Evolutionary conservation across 2,329 filamentous ascomycete species (phyloP), one percentile per base, ranked within the genome.

Genomic region (Sordariomycetes sp.): DNA sequence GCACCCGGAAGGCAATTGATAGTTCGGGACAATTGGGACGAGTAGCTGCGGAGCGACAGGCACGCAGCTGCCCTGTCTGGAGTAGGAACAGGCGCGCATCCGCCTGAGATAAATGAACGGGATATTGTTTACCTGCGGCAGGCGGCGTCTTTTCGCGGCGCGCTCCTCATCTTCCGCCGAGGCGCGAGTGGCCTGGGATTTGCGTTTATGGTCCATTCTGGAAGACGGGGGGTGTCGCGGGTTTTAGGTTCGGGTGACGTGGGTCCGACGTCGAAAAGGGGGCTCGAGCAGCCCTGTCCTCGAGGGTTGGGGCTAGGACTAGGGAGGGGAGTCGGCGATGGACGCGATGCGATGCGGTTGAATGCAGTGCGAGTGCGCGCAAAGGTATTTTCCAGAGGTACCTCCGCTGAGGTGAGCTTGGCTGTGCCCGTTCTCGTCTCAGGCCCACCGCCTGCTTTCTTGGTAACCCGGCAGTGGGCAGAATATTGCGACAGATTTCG

Each of bases 131-230:
- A 77, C 79, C 67, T 75, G 77, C 66, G 71, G 73, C 64, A 70
- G 71, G 66, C 74, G 82, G 67, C 76, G 76, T 64, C 79, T 74
- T 71, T 83, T 83, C 7, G 75, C 70, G 57, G 75, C 74, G 65
- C 79, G 76, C 63, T 82, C 78, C 56, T 76, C 74, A 58, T 69
- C 68, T 59, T 81, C 77, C 53, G 69, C 69, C 55, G 67, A 60
- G 58, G 71, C 71, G 59, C 56, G 52, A 22, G 69, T 67, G 60
- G 74, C 73, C 64, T 75, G 76, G 55, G 76, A 76, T 64, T 81
- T 82, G 62, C 79, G 76, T 70, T 82, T 82, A 66, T 72, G 73
- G 62, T 82, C 79, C 79, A 82, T 82, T 53, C 61, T 57, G 54
- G 39, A 48, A 28, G 24, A 55, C 10, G 12, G 45, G 15, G 42